Percentiles rank a stretch among this genome's conserved stretches.
phyloP scores from a whole-genome alignment of 2,329 filamentous ascomycete species.

The Fusarium sulawesiense region DNA sequence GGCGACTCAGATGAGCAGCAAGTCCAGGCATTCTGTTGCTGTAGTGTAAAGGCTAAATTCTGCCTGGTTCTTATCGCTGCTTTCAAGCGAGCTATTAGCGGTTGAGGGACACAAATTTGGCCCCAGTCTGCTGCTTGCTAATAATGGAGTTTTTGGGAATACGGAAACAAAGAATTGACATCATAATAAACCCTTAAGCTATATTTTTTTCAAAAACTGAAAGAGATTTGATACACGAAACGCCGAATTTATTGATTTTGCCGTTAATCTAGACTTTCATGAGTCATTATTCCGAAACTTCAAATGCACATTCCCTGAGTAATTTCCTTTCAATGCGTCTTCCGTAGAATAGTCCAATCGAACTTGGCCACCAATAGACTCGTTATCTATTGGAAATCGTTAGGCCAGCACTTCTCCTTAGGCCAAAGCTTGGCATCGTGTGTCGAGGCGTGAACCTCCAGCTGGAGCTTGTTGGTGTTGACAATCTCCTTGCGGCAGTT shows the following conservation, averaged over 20 bases:
- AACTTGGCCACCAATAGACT: no score
- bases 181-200: neutral
- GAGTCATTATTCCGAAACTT: constrained; percentile 25
- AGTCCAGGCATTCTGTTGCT: accelerated
- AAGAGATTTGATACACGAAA: neutral
- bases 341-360: neutral
- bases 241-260: neutral
- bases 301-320: neutral
- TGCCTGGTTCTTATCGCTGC: neutral
- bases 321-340: neutral
- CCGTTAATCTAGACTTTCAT: constrained; percentile 16
- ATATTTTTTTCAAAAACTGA: neutral
- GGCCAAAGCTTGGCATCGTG: constrained; percentile 63
- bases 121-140: neutral
- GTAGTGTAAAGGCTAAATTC: neutral
- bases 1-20: neutral
- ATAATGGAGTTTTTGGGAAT: neutral
- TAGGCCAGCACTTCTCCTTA: constrained; percentile 70
- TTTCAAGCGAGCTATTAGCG: neutral
- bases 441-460: constrained; percentile 64
- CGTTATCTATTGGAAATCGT: constrained; percentile 53
- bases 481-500: constrained; percentile 64
- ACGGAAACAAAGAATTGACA: neutral
- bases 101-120: neutral
- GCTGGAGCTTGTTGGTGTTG: constrained; percentile 62